Evolutionary conservation across 768 basidiomycete species (phyloP).

Genomic region (Phanerochaete carnosa): DNA sequence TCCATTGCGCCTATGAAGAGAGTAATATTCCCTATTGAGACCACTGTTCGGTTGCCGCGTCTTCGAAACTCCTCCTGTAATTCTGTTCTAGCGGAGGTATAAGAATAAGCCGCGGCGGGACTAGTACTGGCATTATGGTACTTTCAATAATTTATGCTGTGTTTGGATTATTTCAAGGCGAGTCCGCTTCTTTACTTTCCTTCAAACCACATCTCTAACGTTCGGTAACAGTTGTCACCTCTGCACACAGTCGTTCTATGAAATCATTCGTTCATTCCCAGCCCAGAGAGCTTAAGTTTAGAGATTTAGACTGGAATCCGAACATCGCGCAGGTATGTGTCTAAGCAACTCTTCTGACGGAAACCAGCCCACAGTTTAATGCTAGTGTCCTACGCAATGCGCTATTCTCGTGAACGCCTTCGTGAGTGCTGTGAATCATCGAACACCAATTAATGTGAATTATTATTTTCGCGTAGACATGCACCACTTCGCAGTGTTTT

Average conservation of each 20-base stretch:
- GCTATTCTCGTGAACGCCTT: background rate
- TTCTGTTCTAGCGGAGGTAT: background rate
- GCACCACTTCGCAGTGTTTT: background rate
- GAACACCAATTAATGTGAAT: background rate
- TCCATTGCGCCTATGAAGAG: too few relatives aligned
- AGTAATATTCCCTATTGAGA: too few relatives aligned
- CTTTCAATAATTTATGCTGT: background rate
- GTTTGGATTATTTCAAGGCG: background rate
- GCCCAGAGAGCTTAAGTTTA: background rate
- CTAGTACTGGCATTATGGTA: background rate
- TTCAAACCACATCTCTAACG: background rate
- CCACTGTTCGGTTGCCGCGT: too few relatives aligned
- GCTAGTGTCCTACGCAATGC: background rate
- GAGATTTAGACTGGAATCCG: background rate
- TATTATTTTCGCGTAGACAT: background rate
- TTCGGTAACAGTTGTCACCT: background rate
- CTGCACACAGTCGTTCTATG: background rate
- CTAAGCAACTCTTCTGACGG: background rate
- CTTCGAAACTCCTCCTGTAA: background rate
- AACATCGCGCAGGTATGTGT: background rate
- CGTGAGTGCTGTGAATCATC: background rate
- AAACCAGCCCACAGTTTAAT: background rate
- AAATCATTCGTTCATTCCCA: background rate
- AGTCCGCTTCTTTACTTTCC: too few relatives aligned
- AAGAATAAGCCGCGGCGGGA: background rate